phyloP scores from a whole-genome alignment of 1,284 basidiomycete genomes.

The Apiotrichum sp. region DNA sequence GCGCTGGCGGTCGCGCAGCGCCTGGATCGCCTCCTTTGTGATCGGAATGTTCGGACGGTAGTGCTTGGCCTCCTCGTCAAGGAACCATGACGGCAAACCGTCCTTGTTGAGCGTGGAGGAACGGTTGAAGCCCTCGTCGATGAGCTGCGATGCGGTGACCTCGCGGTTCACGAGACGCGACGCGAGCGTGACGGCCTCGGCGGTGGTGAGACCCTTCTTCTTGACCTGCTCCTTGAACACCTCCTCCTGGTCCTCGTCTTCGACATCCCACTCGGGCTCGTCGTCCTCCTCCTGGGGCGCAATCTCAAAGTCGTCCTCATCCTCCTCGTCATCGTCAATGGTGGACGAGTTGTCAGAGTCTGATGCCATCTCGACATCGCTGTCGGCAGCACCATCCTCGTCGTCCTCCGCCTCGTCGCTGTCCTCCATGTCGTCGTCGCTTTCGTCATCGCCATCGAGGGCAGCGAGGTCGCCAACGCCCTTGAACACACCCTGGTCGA shows the following conservation, averaged over 20 bases:
- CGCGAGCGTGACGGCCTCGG: constrained; percentile 87
- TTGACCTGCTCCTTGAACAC: constrained; percentile 63
- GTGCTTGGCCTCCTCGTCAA: constrained; percentile 89
- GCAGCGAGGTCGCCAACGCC: constrained; percentile 58
- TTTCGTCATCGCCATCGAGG: constrained; percentile 50
- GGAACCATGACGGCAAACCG: constrained; percentile 89
- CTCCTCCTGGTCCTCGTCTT: constrained; percentile 71
- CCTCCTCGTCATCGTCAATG: constrained; percentile 13
- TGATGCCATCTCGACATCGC: constrained; percentile 32
- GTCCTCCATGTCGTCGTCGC: constrained; percentile 49
- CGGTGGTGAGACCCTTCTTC: constrained; percentile 75
- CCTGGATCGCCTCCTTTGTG: constrained; percentile 89
- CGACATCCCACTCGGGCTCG: constrained; percentile 69
- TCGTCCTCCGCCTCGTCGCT: constrained; percentile 42
- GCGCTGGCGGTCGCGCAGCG: constrained; percentile 81
- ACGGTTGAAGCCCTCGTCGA: constrained; percentile 94
- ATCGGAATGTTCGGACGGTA: constrained; percentile 94
- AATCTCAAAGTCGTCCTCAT: constrained; percentile 61
- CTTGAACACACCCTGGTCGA: constrained; percentile 88
- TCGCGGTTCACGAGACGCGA: constrained; percentile 87
- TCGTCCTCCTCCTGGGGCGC: constrained; percentile 60
- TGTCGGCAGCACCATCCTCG: constrained; percentile 47
- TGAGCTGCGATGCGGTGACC: constrained; percentile 78
- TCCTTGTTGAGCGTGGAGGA: constrained; percentile 88
- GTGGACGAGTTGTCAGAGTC: constrained; percentile 18